Evolutionary conservation across 2,329 filamentous ascomycete genomes (phyloP), one percentile per base, ranked within the genome.

Genomic region (Metarhizium brunneum): DNA sequence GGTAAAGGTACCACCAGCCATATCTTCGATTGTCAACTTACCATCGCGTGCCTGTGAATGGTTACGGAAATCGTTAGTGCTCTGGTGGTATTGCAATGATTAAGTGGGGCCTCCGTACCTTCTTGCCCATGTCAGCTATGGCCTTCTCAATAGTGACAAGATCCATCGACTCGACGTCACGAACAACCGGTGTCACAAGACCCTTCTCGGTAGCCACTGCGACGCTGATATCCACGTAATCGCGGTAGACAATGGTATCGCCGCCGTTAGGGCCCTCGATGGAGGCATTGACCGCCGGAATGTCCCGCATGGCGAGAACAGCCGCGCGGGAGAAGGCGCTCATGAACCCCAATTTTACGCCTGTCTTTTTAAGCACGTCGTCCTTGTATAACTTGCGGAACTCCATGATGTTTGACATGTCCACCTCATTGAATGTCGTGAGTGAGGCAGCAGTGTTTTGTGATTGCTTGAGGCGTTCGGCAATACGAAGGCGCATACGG

Each of bases 291-390:
- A 97, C 90, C 2, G 86, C 87, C 13, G 92, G 94, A n/a, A 97
- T 78, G 61, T 97, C 92, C 66, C 87, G 88, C 89, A 96, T 95
- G 57, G 94, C 94, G 58, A 97, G 78, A 48, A 95, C 85, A 64
- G 84, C 89, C 50, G 94, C 94, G 61, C 88, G 88, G 4, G 92
- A 89, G 75, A 99, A 99, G 55, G 92, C 92, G 71, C 91, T 94
- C 92, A 99, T 97, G 79, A 97, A 99, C n/a, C 94, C 94, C 54
- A 99, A 86, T 79, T 97, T 99, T 57, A 97, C 88, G 48, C 92
- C 92, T 10, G 90, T 94, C 79, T 92, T 95, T 82, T 97, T 96
- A 56, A 97, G 78, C 25, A 96, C 78, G 57, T 96, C 92, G 58
- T 97, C 92, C 79, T 97, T 97, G 82, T 97, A 97, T 50, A 91